Conservation (phyloP, 1,284 basidiomycete genomes). For the Termitomyces sp. region DNA sequence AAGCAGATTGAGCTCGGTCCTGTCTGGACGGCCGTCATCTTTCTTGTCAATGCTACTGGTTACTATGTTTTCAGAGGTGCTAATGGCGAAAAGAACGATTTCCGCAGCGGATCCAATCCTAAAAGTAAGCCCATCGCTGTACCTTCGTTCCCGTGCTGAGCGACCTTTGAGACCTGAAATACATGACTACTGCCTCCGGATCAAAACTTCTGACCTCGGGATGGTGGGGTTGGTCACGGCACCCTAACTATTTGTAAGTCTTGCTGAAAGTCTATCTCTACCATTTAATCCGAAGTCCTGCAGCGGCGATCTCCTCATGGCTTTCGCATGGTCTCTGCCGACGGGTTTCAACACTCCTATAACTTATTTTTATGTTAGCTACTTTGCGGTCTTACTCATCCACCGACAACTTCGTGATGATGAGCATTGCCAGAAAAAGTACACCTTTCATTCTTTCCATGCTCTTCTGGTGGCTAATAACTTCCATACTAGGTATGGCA, state of each 20-base stretch:
- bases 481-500: slow-evolving; percentile 44
- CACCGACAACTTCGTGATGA: slow-evolving; percentile 93
- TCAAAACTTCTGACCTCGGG: slow-evolving; percentile 91
- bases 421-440: slow-evolving; percentile 88
- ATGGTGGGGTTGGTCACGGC: slow-evolving; percentile 95
- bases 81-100: slow-evolving; percentile 95
- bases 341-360: slow-evolving; percentile 90
- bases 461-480: slow-evolving; percentile 5
- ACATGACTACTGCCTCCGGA: slow-evolving; percentile 81
- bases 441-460: slow-evolving; percentile 20
- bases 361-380: slow-evolving; percentile 93
- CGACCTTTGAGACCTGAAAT: slow-evolving; percentile 59
- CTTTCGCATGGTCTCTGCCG: slow-evolving; percentile 90
- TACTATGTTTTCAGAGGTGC: slow-evolving; percentile 90
- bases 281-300: slow-evolving; percentile 1
- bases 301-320: slow-evolving; percentile 87
- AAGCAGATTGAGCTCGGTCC: slow-evolving; percentile 77
- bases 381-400: slow-evolving; percentile 87
- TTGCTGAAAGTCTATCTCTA: not conserved
- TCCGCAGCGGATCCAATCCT: slow-evolving; percentile 90
- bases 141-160: slow-evolving; percentile 2
- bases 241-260: slow-evolving; percentile 87
- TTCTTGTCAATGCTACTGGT: slow-evolving; percentile 70
- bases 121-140: slow-evolving; percentile 56
- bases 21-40: slow-evolving; percentile 53